phyloP scores from a whole-genome alignment of 2,329 filamentous ascomycete genomes.

The Penicillium sp. region DNA sequence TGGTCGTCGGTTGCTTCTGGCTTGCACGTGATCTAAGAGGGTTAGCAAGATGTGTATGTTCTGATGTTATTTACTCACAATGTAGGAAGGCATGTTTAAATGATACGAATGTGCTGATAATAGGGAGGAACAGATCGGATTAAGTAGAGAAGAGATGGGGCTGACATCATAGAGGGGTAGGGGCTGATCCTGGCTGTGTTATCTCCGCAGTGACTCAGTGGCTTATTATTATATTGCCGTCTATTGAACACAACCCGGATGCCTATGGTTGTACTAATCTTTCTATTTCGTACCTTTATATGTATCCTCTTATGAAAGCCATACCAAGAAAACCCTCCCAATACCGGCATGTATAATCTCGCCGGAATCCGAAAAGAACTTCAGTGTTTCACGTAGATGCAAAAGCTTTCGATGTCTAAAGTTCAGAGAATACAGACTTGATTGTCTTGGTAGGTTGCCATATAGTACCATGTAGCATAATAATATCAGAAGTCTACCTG shows the following conservation, averaged over 20 bases:
- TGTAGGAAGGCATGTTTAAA: conserved; percentile 3
- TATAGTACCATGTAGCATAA: too few species aligned
- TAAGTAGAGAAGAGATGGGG: not conserved
- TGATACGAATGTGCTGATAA: not conserved
- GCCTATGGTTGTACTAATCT: too few species aligned
- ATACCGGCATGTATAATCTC: too few species aligned
- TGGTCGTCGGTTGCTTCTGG: not conserved
- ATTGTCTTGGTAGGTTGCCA: too few species aligned
- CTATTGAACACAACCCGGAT: too few species aligned
- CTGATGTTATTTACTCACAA: not conserved
- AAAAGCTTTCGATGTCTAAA: too few species aligned
- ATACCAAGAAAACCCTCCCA: too few species aligned
- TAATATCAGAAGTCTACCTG: too few species aligned
- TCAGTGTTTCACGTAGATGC: too few species aligned
- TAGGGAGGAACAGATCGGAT: not conserved
- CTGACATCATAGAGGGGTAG: conserved; percentile 14
- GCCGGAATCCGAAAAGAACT: too few species aligned
- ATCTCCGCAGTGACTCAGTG: not conserved
- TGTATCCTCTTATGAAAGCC: not conserved
- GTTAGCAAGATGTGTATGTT: not conserved
- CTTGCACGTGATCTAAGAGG: conserved; percentile 4
- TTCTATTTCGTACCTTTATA: too few species aligned
- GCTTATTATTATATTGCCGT: not conserved
- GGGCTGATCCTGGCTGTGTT: not conserved
- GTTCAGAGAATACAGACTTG: too few species aligned